Evolutionary conservation across 352 stramenopile species (phyloP), one percentile per base, ranked within the genome.

Genomic region (Pythium graminicola): DNA sequence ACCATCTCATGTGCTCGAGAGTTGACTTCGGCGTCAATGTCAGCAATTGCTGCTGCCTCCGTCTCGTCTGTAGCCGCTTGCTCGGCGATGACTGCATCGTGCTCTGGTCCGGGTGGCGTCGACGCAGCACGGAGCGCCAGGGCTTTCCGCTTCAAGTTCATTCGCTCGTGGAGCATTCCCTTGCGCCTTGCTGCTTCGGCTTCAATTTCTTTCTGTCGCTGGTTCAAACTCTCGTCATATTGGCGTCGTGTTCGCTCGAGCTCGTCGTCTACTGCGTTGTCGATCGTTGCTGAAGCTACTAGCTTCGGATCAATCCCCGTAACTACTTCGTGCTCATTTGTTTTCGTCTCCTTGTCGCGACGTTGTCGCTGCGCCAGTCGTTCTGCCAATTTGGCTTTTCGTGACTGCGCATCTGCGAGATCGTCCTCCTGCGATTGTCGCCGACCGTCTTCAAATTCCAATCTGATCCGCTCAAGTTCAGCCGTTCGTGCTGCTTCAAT

Each of bases 401-500:
- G 46, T 9, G 40, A 20, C 36, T 29, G 14, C 1, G 23, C 33
- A 13, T 40, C 44, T 0, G 22, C 28, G 14, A 36, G 23, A 6
- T 54, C 53, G 1, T 54, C 44, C 16, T 48, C 33, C 3, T 19
- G 19, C 19, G 19, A 28, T 1, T 38, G 35, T 2, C 23, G 23
- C 6, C 36, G 33, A 11, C 23, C 26, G 4, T 35, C 39, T 2
- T 50, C 27, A 50, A 62, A 69, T 14, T 69, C 61, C 16, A 29
- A 24, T 3, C 55, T 56, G n/a, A 69, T 57, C n/a, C 61, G 61
- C 8, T 64, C 55, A 3, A 69, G 38, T 33, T 69, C 61, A 13
- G 57, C 50, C 19, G 47, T 38, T 3, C 55, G 55, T 5, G 55
- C 60, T 9, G 61, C 61, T 3, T 61, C 43, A 2, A 56, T 50